phyloP scores from a whole-genome alignment of 768 basidiomycete species.

The Boletus rubropictus region DNA sequence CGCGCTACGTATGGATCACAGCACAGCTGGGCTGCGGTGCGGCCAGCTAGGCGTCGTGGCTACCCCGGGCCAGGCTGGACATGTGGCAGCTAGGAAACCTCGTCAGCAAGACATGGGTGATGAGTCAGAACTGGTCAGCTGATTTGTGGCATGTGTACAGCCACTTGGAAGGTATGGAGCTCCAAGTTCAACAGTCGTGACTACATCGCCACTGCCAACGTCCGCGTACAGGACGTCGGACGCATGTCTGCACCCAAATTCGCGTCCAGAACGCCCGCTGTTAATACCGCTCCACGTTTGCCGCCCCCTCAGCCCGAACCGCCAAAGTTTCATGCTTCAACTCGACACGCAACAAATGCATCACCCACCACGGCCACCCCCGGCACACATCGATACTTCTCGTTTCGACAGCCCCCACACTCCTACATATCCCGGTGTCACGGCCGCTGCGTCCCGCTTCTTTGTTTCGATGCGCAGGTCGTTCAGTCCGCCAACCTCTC shows the following conservation, averaged over 20 bases:
- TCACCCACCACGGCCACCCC: slow-evolving; percentile 14
- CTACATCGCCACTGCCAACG: neutral
- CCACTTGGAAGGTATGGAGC: neutral
- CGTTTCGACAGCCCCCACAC: neutral
- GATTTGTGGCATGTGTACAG: slow-evolving; percentile 7
- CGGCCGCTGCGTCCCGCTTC: slow-evolving; percentile 25
- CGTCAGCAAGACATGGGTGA: too few relatives aligned
- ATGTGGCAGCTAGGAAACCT: too few relatives aligned
- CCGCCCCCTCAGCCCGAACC: neutral
- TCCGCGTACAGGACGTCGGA: neutral
- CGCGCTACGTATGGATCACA: too few relatives aligned
- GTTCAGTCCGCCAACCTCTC: slow-evolving; percentile 18
- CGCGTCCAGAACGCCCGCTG: slow-evolving; percentile 1
- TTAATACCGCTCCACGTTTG: slow-evolving; percentile 1
- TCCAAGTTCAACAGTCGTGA: neutral
- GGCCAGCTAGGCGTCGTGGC: neutral
- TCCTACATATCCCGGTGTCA: slow-evolving; percentile 8
- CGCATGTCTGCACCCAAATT: slow-evolving; percentile 4
- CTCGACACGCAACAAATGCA: slow-evolving; percentile 11
- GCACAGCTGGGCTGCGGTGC: too few relatives aligned
- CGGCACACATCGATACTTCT: slow-evolving; percentile 10
- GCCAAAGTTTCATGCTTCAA: neutral
- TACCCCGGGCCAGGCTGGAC: too few relatives aligned
- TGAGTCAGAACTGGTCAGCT: neutral
- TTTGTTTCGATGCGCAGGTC: slow-evolving; percentile 29